A percentile compares a stretch with the other conserved stretches of the same genome.
These are phyloP conservation scores for Guadua angustifolia DNA, from an alignment of 176 grass and related monocot species.

Conservation along the genomic window DNA sequence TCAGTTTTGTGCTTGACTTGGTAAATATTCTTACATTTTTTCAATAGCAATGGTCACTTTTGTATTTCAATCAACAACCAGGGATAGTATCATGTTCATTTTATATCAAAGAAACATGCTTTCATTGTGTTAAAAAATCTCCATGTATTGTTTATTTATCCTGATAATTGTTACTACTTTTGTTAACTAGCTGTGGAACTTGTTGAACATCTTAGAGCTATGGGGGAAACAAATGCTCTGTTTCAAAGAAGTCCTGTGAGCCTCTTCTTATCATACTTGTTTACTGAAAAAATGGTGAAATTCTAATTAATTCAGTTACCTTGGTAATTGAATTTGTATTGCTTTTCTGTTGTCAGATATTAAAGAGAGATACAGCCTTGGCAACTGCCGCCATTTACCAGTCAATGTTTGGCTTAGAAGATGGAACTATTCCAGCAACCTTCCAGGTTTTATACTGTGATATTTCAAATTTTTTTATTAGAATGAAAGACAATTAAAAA, in stretches of 20 bases:
- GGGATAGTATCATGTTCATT: constrained; percentile 1
- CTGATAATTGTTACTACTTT: constrained; percentile 30
- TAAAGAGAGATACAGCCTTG: constrained; percentile 86
- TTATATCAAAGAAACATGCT: constrained; percentile 10
- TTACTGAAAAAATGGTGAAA: not conserved
- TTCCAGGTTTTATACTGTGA: constrained; percentile 73
- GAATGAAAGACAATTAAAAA: constrained; percentile 4
- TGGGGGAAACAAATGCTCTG: constrained; percentile 94
- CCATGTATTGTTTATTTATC: constrained; percentile 2
- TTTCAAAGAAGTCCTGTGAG: constrained; percentile 80
- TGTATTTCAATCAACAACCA: not conserved
- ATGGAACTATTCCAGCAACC: constrained; percentile 87
- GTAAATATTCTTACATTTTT: constrained; percentile 19
- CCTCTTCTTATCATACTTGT: constrained; percentile 16
- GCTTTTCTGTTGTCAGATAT: constrained; percentile 55
- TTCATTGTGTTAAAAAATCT: constrained; percentile 6
- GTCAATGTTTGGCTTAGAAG: constrained; percentile 96
- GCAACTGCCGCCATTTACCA: constrained; percentile 91
- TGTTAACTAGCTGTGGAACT: constrained; percentile 77
- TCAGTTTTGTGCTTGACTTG: not conserved
- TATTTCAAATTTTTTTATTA: constrained; percentile 9
- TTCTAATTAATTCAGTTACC: not conserved
- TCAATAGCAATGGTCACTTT: constrained; percentile 13
- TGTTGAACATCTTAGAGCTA: constrained; percentile 92
- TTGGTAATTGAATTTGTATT: constrained; percentile 17